Base-by-base conservation (phyloP, 2,329 filamentous ascomycete species). In the Pseudopyricularia cyperi region DNA sequence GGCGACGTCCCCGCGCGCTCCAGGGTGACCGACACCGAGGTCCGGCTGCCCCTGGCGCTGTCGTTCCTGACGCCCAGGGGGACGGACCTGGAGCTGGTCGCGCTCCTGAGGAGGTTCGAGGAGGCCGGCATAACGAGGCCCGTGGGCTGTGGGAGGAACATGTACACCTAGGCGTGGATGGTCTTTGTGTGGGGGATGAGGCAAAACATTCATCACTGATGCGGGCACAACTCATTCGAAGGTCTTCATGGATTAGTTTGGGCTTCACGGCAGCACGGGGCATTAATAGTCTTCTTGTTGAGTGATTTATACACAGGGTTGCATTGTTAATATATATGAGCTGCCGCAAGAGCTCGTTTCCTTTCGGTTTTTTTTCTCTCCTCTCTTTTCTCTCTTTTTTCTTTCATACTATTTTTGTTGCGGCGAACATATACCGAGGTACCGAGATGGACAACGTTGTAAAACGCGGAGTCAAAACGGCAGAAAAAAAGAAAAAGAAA, bases 61-160 rank as follows among this genome's bases (percentile, higher is more conserved):
- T 70, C 79, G 55, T 65, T 83, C 19, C 65, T 82, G 63, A 78
- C 71, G 0, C 74, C 77, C 0, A 74, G 72, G 56, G 79, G 79
- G 15, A 14, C 44, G 7, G 44, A 46, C 44, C 15, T 46, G 22
- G 17, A 30, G 44, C 44, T 46, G 8, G 4, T 22, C 26, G 22
- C 22, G 8, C 24, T 46, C n/a, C 24, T 46, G 22, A 30, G 19
- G 24, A 26, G 12, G 12, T 46, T 46, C 11, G 44, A 46, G 44
- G 44, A 46, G 12, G 12, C 11, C 8, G 44, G 44, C 3, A 22
- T 46, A 14, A 24, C 26, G 9, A 46, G 26, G 11, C 12, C 44
- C 24, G 44, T 46, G 5, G n/a, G 11, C 8, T 46, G 44, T 11
- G 44, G 44, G 44, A 26, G 24, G 22, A 28, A 14, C 4, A 4